Evolutionary conservation across 148 eudicot species (phyloP).

Genomic region (Cornus suecica): DNA sequence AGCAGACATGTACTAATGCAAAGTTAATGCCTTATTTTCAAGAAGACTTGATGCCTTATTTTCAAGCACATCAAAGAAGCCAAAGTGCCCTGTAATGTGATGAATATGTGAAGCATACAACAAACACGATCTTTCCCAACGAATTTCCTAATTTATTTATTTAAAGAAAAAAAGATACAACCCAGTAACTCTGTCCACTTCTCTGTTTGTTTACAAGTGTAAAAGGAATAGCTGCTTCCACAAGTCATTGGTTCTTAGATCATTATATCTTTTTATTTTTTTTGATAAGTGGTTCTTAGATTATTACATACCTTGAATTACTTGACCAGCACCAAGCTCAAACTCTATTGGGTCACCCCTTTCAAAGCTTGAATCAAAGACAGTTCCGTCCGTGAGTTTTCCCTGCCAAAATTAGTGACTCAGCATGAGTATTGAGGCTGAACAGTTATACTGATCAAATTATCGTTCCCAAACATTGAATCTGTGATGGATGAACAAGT

Average conservation of each 20-base stretch:
- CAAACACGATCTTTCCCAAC: background rate
- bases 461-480: background rate
- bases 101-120: background rate
- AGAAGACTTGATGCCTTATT: background rate
- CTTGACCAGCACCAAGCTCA: slow-evolving; percentile 91
- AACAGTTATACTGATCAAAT: background rate
- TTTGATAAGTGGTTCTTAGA: background rate
- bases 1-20: background rate
- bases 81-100: background rate
- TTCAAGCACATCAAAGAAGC: background rate
- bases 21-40: background rate
- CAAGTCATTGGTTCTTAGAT: background rate
- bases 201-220: background rate
- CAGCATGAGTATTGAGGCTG: background rate
- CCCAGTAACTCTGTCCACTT: background rate
- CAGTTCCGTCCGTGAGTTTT: slow-evolving; percentile 93
- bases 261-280: no score
- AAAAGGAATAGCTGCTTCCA: background rate
- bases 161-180: background rate
- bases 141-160: background rate
- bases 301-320: slow-evolving; percentile 55
- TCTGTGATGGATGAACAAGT: background rate
- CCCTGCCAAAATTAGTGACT: slow-evolving; percentile 52
- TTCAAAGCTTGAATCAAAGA: slow-evolving; percentile 93
- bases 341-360: slow-evolving; percentile 95